Evolutionary conservation across 768 basidiomycete species (phyloP).

Genomic region (Tulasnella calospora): DNA sequence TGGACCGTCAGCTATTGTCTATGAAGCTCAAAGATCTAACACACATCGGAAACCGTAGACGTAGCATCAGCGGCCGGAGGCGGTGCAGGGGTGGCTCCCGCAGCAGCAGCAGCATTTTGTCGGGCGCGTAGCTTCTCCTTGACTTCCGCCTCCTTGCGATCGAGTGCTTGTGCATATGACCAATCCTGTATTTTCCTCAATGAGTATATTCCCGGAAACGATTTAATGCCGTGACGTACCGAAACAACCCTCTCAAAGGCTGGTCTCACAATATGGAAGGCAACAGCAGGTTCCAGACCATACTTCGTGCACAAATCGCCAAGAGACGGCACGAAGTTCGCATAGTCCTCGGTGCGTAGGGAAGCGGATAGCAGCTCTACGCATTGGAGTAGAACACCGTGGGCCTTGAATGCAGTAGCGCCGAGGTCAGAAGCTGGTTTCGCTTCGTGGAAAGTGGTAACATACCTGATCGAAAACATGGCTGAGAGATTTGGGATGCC

Average conservation of each 20-base stretch:
- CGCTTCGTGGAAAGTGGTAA: constrained; percentile 31
- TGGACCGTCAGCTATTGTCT: neutral
- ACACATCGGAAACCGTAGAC: neutral
- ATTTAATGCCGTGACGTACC: constrained; percentile 20
- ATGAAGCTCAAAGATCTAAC: neutral
- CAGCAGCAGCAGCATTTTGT: neutral
- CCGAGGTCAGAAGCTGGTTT: neutral
- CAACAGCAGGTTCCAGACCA: constrained; percentile 77
- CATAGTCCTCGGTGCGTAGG: constrained; percentile 65
- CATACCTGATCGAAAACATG: constrained; percentile 84
- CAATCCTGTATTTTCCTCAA: neutral
- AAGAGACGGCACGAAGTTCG: constrained; percentile 68
- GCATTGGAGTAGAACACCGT: constrained; percentile 89
- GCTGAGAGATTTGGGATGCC: constrained; percentile 79
- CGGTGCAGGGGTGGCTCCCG: neutral
- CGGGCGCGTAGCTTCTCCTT: constrained; percentile 9
- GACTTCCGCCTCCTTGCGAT: neutral
- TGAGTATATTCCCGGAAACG: constrained; percentile 7
- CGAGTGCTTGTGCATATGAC: neutral
- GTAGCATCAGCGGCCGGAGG: neutral
- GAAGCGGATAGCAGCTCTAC: constrained; percentile 79
- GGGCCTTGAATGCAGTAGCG: constrained; percentile 53
- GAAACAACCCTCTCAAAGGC: constrained; percentile 8
- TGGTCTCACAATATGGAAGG: constrained; percentile 91
- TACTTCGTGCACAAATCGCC: constrained; percentile 67